Conservation (phyloP, 768 basidiomycete species). For the Lactarius trivialis region DNA sequence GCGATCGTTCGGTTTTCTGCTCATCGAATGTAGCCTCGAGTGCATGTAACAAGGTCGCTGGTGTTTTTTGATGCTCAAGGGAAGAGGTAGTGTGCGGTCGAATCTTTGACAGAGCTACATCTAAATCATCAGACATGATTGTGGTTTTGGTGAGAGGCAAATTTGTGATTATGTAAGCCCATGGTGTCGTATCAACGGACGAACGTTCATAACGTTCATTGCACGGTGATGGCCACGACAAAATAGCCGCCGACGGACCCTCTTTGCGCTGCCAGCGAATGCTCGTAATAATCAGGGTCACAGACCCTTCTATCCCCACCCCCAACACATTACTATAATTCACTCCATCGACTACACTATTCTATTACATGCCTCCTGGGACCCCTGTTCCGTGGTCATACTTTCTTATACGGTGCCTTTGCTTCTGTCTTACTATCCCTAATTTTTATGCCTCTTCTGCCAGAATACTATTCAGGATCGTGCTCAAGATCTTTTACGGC, state of each 20-base stretch:
- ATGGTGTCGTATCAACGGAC: slow-evolving; percentile 7
- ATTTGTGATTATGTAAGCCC: slow-evolving; percentile 4
- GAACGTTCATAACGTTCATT: slow-evolving; percentile 10
- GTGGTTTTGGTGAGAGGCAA: background rate
- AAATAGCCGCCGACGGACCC: background rate
- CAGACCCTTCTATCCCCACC: background rate
- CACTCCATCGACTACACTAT: background rate
- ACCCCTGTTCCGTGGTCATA: slow-evolving; percentile 58
- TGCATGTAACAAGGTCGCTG: slow-evolving; percentile 77
- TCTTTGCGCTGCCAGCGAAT: background rate
- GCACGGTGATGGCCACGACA: background rate
- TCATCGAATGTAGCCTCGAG: slow-evolving; percentile 77
- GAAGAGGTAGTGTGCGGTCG: slow-evolving; percentile 77
- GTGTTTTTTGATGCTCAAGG: slow-evolving; percentile 82
- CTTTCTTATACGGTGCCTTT: slow-evolving; percentile 51
- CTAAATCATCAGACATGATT: slow-evolving; percentile 34
- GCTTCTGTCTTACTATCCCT: background rate
- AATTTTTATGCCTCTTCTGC: background rate
- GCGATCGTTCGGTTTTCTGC: slow-evolving; percentile 55
- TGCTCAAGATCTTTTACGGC: slow-evolving; percentile 88
- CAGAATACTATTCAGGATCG: slow-evolving; percentile 70
- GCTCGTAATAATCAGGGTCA: background rate
- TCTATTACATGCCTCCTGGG: slow-evolving; percentile 31
- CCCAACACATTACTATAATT: background rate
- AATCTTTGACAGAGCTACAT: slow-evolving; percentile 73